These are phyloP conservation scores for Juncus effusus DNA, from an alignment of 176 grass and related monocot species.

Conservation along the genomic window DNA sequence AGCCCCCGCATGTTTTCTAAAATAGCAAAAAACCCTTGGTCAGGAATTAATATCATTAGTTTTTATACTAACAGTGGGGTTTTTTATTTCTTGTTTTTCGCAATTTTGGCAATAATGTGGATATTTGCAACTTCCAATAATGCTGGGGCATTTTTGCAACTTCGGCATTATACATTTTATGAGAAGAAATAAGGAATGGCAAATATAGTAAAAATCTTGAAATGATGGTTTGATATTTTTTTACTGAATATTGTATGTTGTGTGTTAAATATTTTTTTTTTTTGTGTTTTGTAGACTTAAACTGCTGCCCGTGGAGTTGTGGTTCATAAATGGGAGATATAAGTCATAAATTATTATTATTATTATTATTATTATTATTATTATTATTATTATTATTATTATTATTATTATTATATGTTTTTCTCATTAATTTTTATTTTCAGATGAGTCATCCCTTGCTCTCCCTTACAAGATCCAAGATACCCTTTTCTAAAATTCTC, in stretches of 20 bases:
- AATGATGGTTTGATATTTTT: neutral
- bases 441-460: conserved; percentile 79
- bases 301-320: conserved; percentile 52
- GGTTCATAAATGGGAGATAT: conserved; percentile 70
- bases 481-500: conserved; percentile 74
- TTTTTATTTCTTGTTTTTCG: neutral
- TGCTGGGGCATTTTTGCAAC: no score
- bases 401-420: conserved; percentile 16
- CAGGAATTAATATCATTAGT: no score
- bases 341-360: neutral
- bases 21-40: no score
- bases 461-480: conserved; percentile 71
- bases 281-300: conserved; percentile 54
- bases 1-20: no score
- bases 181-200: conserved; percentile 45
- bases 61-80: no score
- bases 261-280: conserved; percentile 14
- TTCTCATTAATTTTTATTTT: conserved; percentile 28
- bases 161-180: no score
- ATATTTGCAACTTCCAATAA: neutral
- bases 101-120: no score
- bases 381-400: no score
- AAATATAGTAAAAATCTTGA: neutral
- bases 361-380: no score
- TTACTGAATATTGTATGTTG: neutral